Conservation (phyloP, 306 rosid genomes). For the Herpetospermum pedunculosum region DNA sequence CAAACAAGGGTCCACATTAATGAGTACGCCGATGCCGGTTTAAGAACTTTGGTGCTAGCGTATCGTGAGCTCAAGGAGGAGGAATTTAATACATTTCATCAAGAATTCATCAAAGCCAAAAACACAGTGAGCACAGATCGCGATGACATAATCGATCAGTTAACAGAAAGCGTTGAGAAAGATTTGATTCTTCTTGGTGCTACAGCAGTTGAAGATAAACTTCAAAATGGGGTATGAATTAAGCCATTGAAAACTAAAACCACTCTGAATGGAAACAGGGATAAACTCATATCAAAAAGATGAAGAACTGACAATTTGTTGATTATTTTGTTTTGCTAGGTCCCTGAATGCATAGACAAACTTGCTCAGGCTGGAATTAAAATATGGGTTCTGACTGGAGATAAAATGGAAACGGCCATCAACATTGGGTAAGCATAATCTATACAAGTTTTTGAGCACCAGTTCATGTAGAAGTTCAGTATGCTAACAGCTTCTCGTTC, state of each 20-base stretch:
- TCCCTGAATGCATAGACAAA: constrained; percentile 97
- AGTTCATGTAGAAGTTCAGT: background rate
- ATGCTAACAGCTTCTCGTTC: background rate
- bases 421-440: constrained; percentile 56
- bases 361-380: constrained; percentile 99
- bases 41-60: constrained; percentile 87
- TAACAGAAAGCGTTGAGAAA: constrained; percentile 61
- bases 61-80: constrained; percentile 65
- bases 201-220: constrained; percentile 98
- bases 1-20: constrained; percentile 55
- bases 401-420: constrained; percentile 99
- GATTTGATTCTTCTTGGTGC: constrained; percentile 95
- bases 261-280: background rate
- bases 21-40: constrained; percentile 94
- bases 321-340: constrained; percentile 32
- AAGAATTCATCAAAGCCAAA: constrained; percentile 61
- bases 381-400: constrained; percentile 98
- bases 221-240: constrained; percentile 81
- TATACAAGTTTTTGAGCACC: background rate
- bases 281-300: background rate
- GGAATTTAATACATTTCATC: constrained; percentile 48
- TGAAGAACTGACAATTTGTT: background rate
- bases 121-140: constrained; percentile 64
- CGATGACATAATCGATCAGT: constrained; percentile 58
- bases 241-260: background rate